Evolutionary conservation across 177 flowering plant genomes (phyloP), one percentile per base, ranked within the genome.

Genomic region (Vitis hybrid): DNA sequence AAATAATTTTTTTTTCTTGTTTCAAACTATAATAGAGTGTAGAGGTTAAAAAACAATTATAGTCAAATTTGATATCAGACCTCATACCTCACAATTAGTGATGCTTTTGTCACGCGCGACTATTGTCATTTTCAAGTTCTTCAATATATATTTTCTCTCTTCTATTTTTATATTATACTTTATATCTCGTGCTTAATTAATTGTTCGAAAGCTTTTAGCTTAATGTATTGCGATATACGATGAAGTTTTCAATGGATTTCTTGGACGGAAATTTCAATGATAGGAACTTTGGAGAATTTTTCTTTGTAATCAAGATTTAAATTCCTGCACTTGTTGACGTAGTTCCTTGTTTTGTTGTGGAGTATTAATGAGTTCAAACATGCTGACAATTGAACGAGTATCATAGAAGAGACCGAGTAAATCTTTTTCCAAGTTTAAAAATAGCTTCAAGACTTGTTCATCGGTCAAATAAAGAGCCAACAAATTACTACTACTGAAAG

Each of bases 261-360:
- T 65, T 50, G 9, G 8, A 51, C 48, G 29, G 33, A 49, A 53
- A 50, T 64, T 55, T 64, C 56, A 3, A 65, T 26, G 4, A 33
- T 8, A 15, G 39, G 51, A 18, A 7, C 16, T 19, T 51, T 6
- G 6, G 31, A 65, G 5, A 65, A 10, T 8, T 1, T 12, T 1
- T 65, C 67, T 39, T 65, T 65, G 33, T 33, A 50, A 14, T 65
- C 49, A n/a, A 65, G 39, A 16, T 10, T 12, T 20, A 19, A 20
- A 11, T 50, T 11, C 3, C 67, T 51, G 11, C 15, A 51, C 3
- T 10, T 3, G n/a, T 18, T 65, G 33, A 65, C 51, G n/a, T 50
- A 51, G 1, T 51, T 65, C 57, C 2, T 65, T 1, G 10, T 50
- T 51, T 16, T 2, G 7, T 16, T 51, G 45, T 11, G 4, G 55